Evolutionary conservation across 2,329 filamentous ascomycete genomes (phyloP).

Genomic region (Colletotrichum trifolii): DNA sequence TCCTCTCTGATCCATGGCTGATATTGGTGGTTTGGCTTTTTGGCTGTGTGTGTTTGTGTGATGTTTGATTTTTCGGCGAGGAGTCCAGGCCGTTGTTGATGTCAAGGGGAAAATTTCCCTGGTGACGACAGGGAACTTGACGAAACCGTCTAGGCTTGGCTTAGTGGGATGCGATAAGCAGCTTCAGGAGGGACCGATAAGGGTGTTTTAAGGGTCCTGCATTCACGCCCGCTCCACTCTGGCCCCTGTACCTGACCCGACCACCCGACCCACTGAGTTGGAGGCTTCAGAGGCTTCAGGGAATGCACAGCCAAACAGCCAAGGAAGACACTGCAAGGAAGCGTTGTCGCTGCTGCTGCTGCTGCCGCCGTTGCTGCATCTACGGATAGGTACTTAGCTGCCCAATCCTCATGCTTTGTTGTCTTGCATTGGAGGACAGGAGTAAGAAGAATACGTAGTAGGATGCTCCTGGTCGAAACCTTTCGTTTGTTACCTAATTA

Average conservation of each 20-base stretch:
- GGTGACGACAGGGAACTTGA: slow-evolving; percentile 20
- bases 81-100: slow-evolving; percentile 17
- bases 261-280: neutral
- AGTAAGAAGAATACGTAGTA: too few relatives aligned
- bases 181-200: slow-evolving; percentile 14
- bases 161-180: slow-evolving; percentile 25
- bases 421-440: too few relatives aligned
- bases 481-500: too few relatives aligned
- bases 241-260: slow-evolving; percentile 2
- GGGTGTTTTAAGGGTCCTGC: slow-evolving; percentile 10
- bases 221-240: slow-evolving; percentile 16
- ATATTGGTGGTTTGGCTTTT: neutral
- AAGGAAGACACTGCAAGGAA: too few relatives aligned
- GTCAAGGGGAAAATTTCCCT: slow-evolving; percentile 29
- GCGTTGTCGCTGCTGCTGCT: too few relatives aligned
- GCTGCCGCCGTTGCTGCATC: too few relatives aligned
- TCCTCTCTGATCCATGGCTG: slow-evolving; percentile 31
- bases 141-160: slow-evolving; percentile 21
- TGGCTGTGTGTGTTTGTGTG: neutral
- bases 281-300: too few relatives aligned
- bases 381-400: too few relatives aligned
- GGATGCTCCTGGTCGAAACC: too few relatives aligned
- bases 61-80: neutral
- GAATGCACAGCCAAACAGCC: too few relatives aligned
- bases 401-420: too few relatives aligned